phyloP scores from a whole-genome alignment of 345 rosid species.

The Clarkia xantiana region DNA sequence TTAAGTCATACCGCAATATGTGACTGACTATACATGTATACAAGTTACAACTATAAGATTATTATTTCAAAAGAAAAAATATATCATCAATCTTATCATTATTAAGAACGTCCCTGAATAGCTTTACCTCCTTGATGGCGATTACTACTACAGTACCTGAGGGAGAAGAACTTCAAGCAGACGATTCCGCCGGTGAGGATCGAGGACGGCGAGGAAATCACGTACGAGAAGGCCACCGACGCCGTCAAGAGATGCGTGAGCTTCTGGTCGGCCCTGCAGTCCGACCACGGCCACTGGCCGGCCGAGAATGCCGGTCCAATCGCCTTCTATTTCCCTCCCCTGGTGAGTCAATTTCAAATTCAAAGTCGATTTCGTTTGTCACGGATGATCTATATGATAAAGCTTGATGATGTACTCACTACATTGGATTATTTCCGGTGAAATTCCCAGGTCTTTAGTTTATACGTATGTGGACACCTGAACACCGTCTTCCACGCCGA shows the following conservation, averaged over 20 bases:
- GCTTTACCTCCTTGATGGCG: neutral
- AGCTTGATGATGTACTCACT: too few relatives aligned
- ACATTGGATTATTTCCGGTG: neutral
- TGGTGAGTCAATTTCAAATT: conserved; percentile 10
- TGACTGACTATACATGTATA: too few relatives aligned
- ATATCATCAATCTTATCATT: too few relatives aligned
- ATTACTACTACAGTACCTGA: conserved; percentile 27
- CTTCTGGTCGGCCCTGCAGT: conserved; percentile 47
- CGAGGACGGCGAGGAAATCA: conserved; percentile 27
- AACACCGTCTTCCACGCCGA: conserved; percentile 14
- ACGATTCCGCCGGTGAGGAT: conserved; percentile 26
- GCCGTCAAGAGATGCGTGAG: conserved; percentile 29
- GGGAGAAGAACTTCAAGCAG: conserved; percentile 44
- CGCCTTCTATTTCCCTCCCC: conserved; percentile 45
- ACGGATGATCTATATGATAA: too few relatives aligned
- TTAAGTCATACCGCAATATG: too few relatives aligned
- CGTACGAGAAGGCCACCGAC: conserved; percentile 28
- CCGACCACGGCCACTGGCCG: conserved; percentile 57
- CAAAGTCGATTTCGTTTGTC: neutral
- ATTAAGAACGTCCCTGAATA: neutral
- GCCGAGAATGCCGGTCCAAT: conserved; percentile 50
- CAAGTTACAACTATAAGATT: too few relatives aligned
- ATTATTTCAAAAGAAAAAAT: too few relatives aligned
- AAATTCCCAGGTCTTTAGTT: conserved; percentile 17
- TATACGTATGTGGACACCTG: conserved; percentile 16